Percentiles rank a stretch among this genome's conserved stretches.
Conservation (phyloP, 352 stramenopile species). For the Pythium grandisporangium region DNA sequence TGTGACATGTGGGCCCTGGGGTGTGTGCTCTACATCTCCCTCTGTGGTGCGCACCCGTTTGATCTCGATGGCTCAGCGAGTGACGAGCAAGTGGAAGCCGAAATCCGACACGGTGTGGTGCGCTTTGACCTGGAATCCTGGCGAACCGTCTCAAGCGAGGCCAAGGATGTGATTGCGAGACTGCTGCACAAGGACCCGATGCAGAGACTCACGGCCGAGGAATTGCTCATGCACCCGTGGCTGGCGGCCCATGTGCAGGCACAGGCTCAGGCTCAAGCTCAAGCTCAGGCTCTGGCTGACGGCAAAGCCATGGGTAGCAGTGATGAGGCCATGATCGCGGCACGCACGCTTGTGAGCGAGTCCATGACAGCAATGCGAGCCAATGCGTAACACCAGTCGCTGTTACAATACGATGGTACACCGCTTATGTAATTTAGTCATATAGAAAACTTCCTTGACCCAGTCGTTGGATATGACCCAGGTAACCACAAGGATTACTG, state of each 20-base stretch:
- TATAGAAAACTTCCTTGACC: too few relatives aligned
- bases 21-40: conserved; percentile 92
- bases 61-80: conserved; percentile 80
- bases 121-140: conserved; percentile 38
- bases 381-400: not conserved
- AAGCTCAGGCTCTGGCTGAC: too few relatives aligned
- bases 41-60: conserved; percentile 89
- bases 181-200: conserved; percentile 82
- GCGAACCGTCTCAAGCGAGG: conserved; percentile 75
- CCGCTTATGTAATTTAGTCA: too few relatives aligned
- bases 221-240: conserved; percentile 91
- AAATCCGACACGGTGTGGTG: conserved; percentile 52
- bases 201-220: conserved; percentile 76
- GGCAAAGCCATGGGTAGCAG: too few relatives aligned
- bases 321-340: too few relatives aligned
- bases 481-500: too few relatives aligned
- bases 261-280: too few relatives aligned
- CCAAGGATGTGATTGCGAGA: conserved; percentile 85
- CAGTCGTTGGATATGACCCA: too few relatives aligned
- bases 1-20: conserved; percentile 84
- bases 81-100: conserved; percentile 78
- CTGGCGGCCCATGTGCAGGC: conserved; percentile 21
- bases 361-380: not conserved
- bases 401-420: too few relatives aligned
- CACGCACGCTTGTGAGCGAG: not conserved